These are phyloP conservation scores for Aegilops tauschii DNA, from an alignment of 176 grass and related monocot genomes.

Conservation along the genomic window DNA sequence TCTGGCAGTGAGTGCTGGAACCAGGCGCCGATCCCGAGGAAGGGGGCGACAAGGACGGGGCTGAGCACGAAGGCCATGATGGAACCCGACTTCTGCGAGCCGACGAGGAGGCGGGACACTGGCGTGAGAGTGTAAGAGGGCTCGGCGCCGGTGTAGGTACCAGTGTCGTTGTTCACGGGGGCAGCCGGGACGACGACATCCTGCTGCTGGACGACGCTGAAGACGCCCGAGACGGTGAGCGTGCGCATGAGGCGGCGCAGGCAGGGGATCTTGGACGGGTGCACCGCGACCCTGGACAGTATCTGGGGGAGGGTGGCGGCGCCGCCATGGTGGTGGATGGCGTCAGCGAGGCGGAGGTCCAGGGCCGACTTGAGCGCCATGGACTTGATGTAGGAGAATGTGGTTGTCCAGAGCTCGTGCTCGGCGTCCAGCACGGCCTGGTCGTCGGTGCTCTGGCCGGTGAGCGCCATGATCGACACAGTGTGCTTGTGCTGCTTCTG, in stretches of 20 bases:
- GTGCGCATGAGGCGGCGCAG: constrained; percentile 10
- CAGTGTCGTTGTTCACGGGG: neutral
- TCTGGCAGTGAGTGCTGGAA: neutral
- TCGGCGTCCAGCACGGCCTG: neutral
- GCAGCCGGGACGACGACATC: neutral
- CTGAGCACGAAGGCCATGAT: neutral
- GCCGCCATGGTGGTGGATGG: neutral
- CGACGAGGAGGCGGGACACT: neutral
- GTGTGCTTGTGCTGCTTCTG: neutral
- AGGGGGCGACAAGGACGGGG: neutral
- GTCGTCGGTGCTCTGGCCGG: neutral
- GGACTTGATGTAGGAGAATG: constrained; percentile 7
- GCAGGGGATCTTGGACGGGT: constrained; percentile 1
- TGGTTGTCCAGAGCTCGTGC: neutral
- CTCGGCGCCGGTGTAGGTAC: neutral
- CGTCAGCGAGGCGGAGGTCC: neutral
- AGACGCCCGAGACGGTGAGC: constrained; percentile 2
- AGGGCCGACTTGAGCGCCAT: constrained; percentile 5
- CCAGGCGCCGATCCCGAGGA: neutral
- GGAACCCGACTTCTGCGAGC: neutral
- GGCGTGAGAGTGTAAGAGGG: neutral
- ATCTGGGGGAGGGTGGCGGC: neutral
- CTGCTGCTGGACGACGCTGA: neutral
- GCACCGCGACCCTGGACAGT: neutral
- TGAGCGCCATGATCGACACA: neutral